These are phyloP conservation scores for Ophiostoma perfectum DNA, from an alignment of 2,329 filamentous ascomycete genomes.

Conservation along the genomic window DNA sequence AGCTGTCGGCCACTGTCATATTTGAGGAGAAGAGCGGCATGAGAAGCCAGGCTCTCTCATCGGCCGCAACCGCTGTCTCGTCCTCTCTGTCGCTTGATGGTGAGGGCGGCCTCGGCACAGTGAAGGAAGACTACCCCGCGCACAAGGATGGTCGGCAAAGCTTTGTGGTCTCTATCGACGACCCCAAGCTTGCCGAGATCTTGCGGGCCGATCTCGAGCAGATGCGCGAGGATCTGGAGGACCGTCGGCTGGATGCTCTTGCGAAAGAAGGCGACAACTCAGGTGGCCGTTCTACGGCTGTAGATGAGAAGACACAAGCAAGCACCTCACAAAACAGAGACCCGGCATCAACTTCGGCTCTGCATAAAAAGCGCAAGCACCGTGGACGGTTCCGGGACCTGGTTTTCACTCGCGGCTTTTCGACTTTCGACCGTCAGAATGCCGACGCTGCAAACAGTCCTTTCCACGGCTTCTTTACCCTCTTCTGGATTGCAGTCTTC, in stretches of 20 bases:
- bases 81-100: slow-evolving; percentile 18
- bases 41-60: slow-evolving; percentile 9
- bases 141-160: slow-evolving; percentile 22
- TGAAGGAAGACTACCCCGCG: slow-evolving; percentile 6
- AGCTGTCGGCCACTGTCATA: slow-evolving; percentile 26
- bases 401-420: slow-evolving; percentile 68
- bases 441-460: slow-evolving; percentile 57
- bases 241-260: slow-evolving; percentile 10
- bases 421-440: slow-evolving; percentile 69
- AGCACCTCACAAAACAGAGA: background rate
- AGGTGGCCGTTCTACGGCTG: background rate
- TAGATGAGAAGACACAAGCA: background rate
- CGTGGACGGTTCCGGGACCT: slow-evolving; percentile 45
- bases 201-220: slow-evolving; percentile 33
- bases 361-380: slow-evolving; percentile 22
- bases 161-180: slow-evolving; percentile 33
- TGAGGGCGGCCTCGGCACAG: background rate
- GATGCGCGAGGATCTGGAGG: slow-evolving; percentile 28
- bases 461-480: slow-evolving; percentile 73
- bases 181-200: slow-evolving; percentile 39
- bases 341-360: background rate
- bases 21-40: slow-evolving; percentile 23
- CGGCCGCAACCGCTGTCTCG: slow-evolving; percentile 19
- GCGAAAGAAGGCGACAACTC: background rate
- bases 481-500: slow-evolving; percentile 69